Percentiles rank a stretch among this genome's conserved stretches.
Evolutionary conservation across 345 rosid genomes (phyloP).

Genomic region (Aurinia saxatilis): DNA sequence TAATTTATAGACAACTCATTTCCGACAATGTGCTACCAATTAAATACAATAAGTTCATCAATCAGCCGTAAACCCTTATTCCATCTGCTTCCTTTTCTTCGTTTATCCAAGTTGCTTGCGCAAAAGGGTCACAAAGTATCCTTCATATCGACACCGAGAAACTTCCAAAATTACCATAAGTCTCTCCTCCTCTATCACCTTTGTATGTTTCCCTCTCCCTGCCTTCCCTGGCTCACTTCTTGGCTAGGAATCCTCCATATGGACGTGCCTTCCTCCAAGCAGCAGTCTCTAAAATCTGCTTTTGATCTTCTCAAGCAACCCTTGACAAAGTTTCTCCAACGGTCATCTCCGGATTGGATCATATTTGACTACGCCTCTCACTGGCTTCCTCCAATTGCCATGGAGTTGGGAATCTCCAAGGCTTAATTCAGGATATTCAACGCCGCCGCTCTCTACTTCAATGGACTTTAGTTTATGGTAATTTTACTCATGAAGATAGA

Average conservation of each 20-base stretch:
- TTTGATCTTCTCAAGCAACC: slow-evolving; percentile 31
- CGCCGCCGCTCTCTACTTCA: slow-evolving; percentile 27
- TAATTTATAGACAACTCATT: no score
- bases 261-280: slow-evolving; percentile 35
- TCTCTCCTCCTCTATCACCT: slow-evolving; percentile 22
- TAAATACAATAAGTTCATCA: no score
- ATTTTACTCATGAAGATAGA: no score
- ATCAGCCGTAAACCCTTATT: no score
- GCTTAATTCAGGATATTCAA: slow-evolving; percentile 34
- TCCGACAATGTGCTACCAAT: no score
- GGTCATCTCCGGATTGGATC: slow-evolving; percentile 35
- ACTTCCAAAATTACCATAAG: slow-evolving; percentile 1
- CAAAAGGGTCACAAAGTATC: no score
- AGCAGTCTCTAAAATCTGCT: slow-evolving; percentile 40
- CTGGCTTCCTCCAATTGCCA: slow-evolving; percentile 41
- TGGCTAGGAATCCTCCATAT: slow-evolving; percentile 33
- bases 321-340: slow-evolving; percentile 26
- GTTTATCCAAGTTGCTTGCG: no score
- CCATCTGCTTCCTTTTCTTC: no score
- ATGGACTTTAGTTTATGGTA: no score
- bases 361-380: slow-evolving; percentile 42
- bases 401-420: slow-evolving; percentile 21
- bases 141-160: slow-evolving; percentile 36
- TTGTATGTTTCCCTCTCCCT: slow-evolving; percentile 25
- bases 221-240: slow-evolving; percentile 7